Percentiles rank a stretch among this genome's conserved stretches.
Evolutionary conservation across 805 yeast species (phyloP).

Genomic region (Zygosaccharomyces gambellarensis): DNA sequence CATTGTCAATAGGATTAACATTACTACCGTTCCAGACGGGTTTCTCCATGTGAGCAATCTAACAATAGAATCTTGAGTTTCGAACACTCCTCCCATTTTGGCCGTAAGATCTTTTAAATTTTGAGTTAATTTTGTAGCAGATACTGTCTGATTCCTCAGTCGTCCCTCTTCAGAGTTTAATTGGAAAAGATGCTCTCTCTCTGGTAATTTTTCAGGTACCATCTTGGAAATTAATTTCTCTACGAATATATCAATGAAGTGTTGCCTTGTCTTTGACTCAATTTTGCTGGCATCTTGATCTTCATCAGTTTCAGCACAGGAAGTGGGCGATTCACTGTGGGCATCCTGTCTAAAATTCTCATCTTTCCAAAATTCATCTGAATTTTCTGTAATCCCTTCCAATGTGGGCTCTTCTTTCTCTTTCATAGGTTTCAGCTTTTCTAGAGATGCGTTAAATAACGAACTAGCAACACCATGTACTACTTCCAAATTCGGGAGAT

Average conservation of each 20-base stretch:
- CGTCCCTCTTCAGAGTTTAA: conserved; percentile 19
- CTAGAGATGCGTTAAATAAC: conserved; percentile 42
- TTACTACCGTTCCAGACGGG: conserved; percentile 63
- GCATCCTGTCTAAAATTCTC: conserved; percentile 23
- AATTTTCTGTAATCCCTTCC: conserved; percentile 21
- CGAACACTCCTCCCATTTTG: conserved; percentile 53
- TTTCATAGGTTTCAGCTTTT: conserved; percentile 26
- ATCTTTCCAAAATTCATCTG: conserved; percentile 25
- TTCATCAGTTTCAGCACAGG: conserved; percentile 7
- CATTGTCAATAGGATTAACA: conserved; percentile 56
- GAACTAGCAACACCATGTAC: conserved; percentile 42
- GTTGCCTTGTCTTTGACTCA: conserved; percentile 31
- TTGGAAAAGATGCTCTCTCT: conserved; percentile 37
- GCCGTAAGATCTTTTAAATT: conserved; percentile 55
- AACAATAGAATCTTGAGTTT: conserved; percentile 55
- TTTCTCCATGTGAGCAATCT: conserved; percentile 68
- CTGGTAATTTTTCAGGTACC: conserved; percentile 46
- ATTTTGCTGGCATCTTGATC: conserved; percentile 14
- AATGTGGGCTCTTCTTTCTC: conserved; percentile 10
- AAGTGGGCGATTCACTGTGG: conserved; percentile 7
- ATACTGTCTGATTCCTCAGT: conserved; percentile 46
- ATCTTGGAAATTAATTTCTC: conserved; percentile 50
- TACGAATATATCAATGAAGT: conserved; percentile 55
- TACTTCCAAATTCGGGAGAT: conserved; percentile 24
- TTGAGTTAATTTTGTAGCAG: conserved; percentile 50